phyloP scores from a whole-genome alignment of 768 basidiomycete species.

The Rhodocollybia butyracea region DNA sequence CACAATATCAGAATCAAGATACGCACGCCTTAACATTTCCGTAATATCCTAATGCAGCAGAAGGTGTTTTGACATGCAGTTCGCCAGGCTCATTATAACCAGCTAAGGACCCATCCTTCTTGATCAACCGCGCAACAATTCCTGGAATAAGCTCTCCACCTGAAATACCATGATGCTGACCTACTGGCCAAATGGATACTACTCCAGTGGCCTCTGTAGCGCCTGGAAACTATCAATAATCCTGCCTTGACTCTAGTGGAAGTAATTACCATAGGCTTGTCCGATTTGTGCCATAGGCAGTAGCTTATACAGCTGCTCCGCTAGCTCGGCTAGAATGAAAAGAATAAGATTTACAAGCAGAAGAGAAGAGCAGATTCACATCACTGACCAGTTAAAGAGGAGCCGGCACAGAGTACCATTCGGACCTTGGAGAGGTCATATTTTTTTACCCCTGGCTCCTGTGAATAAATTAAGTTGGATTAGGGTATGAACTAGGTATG shows the following conservation, averaged over 20 bases:
- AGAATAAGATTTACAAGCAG: conserved; percentile 53
- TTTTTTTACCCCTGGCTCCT: conserved; percentile 53
- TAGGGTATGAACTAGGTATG: too few species aligned
- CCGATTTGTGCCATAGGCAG: conserved; percentile 53
- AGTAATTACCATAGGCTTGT: conserved; percentile 49
- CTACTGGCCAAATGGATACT: not conserved
- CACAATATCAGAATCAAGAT: not conserved
- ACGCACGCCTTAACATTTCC: conserved; percentile 61
- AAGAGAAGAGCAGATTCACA: conserved; percentile 35
- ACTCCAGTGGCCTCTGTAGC: not conserved
- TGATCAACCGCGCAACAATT: conserved; percentile 39
- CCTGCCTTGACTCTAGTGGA: not conserved
- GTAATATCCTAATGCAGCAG: conserved; percentile 39
- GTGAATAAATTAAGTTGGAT: too few species aligned
- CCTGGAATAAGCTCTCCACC: not conserved
- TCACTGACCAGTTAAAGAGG: conserved; percentile 47
- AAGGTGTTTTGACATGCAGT: conserved; percentile 42
- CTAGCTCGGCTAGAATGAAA: conserved; percentile 52
- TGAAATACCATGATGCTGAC: not conserved
- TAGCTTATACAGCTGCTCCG: conserved; percentile 45
- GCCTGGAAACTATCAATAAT: not conserved
- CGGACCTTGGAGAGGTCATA: conserved; percentile 39
- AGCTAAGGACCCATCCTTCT: conserved; percentile 42
- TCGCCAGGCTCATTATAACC: conserved; percentile 44
- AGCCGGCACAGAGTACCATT: conserved; percentile 32